Percentiles rank a stretch among this genome's conserved stretches.
Conservation (phyloP, 177 flowering plant species). For the Vitis hybrid region DNA sequence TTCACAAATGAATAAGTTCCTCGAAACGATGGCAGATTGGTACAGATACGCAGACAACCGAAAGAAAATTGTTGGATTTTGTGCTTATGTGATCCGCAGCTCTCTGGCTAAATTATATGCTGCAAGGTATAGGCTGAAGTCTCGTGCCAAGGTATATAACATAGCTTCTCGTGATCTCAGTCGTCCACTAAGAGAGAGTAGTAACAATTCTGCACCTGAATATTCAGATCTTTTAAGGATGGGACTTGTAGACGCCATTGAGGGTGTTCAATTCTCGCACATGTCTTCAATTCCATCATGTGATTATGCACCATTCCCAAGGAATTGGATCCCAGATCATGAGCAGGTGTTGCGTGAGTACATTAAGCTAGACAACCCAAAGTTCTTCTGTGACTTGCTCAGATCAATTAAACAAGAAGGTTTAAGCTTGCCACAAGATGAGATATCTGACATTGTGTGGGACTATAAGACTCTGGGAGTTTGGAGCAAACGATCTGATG, state of each 20-base stretch:
- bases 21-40: slow-evolving; percentile 99
- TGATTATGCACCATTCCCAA: slow-evolving; percentile 87
- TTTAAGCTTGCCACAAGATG: slow-evolving; percentile 72
- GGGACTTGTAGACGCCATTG: slow-evolving; percentile 90
- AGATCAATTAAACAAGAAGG: slow-evolving; percentile 63
- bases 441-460: slow-evolving; percentile 75
- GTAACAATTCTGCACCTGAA: slow-evolving; percentile 67
- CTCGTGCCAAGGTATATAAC: slow-evolving; percentile 91
- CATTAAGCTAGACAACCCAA: slow-evolving; percentile 69
- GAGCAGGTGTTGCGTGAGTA: slow-evolving; percentile 76
- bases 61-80: slow-evolving; percentile 89
- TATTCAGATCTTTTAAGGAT: slow-evolving; percentile 87
- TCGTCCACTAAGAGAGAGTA: slow-evolving; percentile 65
- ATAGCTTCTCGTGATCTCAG: slow-evolving; percentile 87
- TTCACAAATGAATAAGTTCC: slow-evolving; percentile 95
- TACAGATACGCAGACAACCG: slow-evolving; percentile 92
- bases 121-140: slow-evolving; percentile 86
- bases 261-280: slow-evolving; percentile 86
- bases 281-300: slow-evolving; percentile 91
- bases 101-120: slow-evolving; percentile 96
- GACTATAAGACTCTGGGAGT: slow-evolving; percentile 68
- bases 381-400: slow-evolving; percentile 64
- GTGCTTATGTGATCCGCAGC: slow-evolving; percentile 93
- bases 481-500: slow-evolving; percentile 25
- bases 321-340: slow-evolving; percentile 91